These are phyloP conservation scores for Flaveria linearis DNA, from an alignment of 129 eudicot genomes.

Conservation along the genomic window DNA sequence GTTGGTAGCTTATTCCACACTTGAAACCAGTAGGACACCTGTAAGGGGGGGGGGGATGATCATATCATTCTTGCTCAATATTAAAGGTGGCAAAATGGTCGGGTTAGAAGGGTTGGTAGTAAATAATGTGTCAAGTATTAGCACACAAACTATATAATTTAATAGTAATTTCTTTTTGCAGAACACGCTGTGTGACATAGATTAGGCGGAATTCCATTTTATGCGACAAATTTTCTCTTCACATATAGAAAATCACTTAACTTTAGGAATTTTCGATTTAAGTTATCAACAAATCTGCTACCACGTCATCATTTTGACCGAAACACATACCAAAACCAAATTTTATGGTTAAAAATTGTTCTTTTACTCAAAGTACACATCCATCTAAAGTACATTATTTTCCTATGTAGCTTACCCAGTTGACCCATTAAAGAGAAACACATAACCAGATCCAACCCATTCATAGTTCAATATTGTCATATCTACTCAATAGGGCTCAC, in stretches of 20 bases:
- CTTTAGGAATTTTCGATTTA: background rate
- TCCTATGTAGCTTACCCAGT: background rate
- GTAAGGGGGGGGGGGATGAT: background rate
- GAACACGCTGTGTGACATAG: background rate
- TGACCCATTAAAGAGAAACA: constrained; percentile 5
- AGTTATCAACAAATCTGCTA: background rate
- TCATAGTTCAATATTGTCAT: background rate
- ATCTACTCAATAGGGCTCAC: background rate
- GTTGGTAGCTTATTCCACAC: constrained; percentile 76
- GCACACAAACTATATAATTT: background rate
- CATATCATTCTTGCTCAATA: constrained; percentile 3
- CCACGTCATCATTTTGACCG: background rate
- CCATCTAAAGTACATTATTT: background rate
- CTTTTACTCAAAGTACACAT: background rate
- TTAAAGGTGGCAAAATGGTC: constrained; percentile 2
- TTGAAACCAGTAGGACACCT: constrained; percentile 95
- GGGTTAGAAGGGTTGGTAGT: background rate
- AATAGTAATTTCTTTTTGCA: background rate
- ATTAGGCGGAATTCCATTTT: background rate
- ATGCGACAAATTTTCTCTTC: background rate
- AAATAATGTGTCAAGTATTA: too few species aligned
- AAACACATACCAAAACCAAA: background rate
- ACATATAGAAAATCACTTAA: background rate
- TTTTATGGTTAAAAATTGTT: background rate
- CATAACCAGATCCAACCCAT: background rate